Base-by-base conservation (phyloP, 371 early-diverging fungal genomes). In the Rhizopus delemar region DNA sequence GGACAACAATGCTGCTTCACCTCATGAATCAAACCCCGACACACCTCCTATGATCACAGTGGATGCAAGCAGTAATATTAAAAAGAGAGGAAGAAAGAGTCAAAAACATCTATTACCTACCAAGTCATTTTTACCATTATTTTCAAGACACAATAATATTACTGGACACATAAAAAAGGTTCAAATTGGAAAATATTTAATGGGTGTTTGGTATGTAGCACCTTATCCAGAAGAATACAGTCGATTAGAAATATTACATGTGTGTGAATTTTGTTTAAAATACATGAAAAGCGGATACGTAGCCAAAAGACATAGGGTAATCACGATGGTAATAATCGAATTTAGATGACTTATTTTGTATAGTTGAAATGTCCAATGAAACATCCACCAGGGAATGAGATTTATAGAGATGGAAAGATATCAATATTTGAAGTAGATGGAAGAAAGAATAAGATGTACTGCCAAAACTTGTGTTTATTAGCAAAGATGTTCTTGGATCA, bases 401-500 rank as follows among this genome's bases (percentile, higher is more conserved):
- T 99, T 32, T 99, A 99, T 75, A 83, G 99, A 46, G 90, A 98
- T 59, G 90, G 85, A 9, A 78, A 81, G 39, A 65, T 97, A 11
- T 92, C 93, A 0, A 81, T 97, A 29, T 98, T 96, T 71, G 98
- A 98, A 72, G 92, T 98, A 7, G 98, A 97, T 68, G 98, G 98
- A 4, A 72, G 94, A 12, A 94, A 93, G 66, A 91, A 96, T 78
- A 92, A 92, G 87, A 93, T 91, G 28, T 99, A 99, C 71, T 97
- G 99, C 79, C 94, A 95, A 66, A 99, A 99, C 73, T 80, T 99
- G 35, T 97, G 98, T 60, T 82, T 99, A 22, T 70, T 99, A 4
- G 93, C 97, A 13, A 99, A 99, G 74, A 88, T 98, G 84, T 99
- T 99, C 74, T 78, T 99, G 38, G 99, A 99, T 80, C 99, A 98